phyloP scores from a whole-genome alignment of 352 stramenopile species.

The Phytophthora rubi region DNA sequence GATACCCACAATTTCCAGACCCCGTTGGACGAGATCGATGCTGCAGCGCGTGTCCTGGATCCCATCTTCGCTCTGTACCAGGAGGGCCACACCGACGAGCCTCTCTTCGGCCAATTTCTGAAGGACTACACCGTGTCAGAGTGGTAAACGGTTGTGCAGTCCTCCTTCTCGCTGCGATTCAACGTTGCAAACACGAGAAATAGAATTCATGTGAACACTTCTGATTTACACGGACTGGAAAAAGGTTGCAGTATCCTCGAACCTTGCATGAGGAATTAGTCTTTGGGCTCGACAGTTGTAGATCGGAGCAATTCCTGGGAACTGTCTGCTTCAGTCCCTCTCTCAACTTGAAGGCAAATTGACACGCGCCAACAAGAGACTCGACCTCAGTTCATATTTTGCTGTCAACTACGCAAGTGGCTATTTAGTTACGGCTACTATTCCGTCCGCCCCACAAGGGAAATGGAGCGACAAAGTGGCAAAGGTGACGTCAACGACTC shows the following conservation, averaged over 20 bases:
- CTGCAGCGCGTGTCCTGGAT: slow-evolving; percentile 93
- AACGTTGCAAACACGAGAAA: slow-evolving; percentile 6
- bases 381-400: no score
- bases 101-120: slow-evolving; percentile 71
- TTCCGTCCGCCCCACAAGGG: no score
- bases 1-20: slow-evolving; percentile 96
- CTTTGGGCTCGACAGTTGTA: no score
- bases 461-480: no score
- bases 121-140: slow-evolving; percentile 82
- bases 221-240: not conserved
- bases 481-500: no score
- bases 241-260: not conserved
- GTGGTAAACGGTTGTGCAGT: slow-evolving; percentile 39
- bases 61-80: slow-evolving; percentile 89
- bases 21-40: slow-evolving; percentile 96
- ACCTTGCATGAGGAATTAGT: not conserved
- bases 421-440: no score
- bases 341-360: no score
- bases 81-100: slow-evolving; percentile 43
- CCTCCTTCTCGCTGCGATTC: not conserved
- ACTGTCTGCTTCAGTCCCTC: no score
- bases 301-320: no score
- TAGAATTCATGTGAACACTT: slow-evolving; percentile 19
- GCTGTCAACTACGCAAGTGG: no score
- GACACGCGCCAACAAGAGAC: no score